Conservation (phyloP, 2,329 filamentous ascomycete species). For the Mycosphaerella sp. region DNA sequence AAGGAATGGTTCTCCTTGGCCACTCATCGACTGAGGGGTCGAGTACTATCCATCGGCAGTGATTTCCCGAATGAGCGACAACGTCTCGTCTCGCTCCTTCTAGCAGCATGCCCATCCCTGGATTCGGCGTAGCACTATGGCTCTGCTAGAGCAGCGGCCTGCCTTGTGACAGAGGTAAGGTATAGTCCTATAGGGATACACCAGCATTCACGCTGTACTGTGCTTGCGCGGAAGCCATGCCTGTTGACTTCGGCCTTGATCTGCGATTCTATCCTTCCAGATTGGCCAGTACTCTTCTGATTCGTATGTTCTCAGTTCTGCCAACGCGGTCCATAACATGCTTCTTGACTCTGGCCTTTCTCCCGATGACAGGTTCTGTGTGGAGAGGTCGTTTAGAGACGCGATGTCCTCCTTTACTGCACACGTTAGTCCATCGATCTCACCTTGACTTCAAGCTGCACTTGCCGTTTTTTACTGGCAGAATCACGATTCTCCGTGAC, state of each 20-base stretch:
- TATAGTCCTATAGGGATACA: too few relatives aligned
- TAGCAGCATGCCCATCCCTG: too few relatives aligned
- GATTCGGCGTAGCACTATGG: too few relatives aligned
- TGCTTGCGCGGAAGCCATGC: not conserved
- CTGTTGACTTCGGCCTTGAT: not conserved
- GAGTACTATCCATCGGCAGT: too few relatives aligned
- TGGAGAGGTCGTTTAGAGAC: slow-evolving; percentile 8
- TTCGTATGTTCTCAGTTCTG: slow-evolving; percentile 8
- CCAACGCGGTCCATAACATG: slow-evolving; percentile 8
- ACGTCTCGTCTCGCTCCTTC: too few relatives aligned
- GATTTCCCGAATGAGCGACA: too few relatives aligned
- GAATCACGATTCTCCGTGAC: not conserved
- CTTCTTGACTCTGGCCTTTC: slow-evolving; percentile 10
- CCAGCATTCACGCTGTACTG: not conserved
- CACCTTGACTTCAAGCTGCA: not conserved
- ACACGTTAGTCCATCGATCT: not conserved
- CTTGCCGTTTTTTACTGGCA: slow-evolving; percentile 9
- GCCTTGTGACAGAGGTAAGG: too few relatives aligned
- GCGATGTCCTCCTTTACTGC: slow-evolving; percentile 11
- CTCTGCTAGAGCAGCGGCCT: too few relatives aligned
- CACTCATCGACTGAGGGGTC: too few relatives aligned
- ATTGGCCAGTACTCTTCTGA: slow-evolving; percentile 7
- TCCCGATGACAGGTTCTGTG: slow-evolving; percentile 6
- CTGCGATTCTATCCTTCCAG: not conserved
- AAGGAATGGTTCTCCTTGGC: too few relatives aligned